These are phyloP conservation scores for Ulvella scutata DNA, from an alignment of 139 green algal genomes.

Conservation along the genomic window DNA sequence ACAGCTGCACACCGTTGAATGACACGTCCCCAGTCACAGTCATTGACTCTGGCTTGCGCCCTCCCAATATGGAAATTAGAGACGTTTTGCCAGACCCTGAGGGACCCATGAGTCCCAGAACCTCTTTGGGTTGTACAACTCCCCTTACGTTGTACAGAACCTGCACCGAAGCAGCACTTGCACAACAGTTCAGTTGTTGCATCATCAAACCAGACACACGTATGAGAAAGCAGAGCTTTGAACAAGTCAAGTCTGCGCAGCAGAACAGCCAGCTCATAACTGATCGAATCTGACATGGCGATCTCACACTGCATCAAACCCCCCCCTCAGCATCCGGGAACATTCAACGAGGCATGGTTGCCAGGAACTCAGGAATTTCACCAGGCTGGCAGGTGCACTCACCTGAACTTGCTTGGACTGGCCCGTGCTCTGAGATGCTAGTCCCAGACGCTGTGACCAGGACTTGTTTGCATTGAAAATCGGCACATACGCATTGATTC, in stretches of 20 bases:
- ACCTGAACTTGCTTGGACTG: background rate
- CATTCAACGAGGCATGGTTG: too few relatives aligned
- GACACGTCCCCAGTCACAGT: slow-evolving; percentile 24
- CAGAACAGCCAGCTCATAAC: too few relatives aligned
- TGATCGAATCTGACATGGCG: too few relatives aligned
- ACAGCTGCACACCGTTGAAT: slow-evolving; percentile 55
- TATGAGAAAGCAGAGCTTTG: background rate
- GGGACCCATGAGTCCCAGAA: slow-evolving; percentile 37
- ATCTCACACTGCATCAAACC: too few relatives aligned
- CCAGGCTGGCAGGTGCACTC: background rate
- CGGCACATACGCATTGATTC: background rate
- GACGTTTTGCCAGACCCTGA: slow-evolving; percentile 61
- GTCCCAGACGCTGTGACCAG: background rate
- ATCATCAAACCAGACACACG: background rate
- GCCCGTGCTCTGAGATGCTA: background rate
- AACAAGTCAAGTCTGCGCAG: background rate
- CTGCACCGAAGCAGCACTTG: background rate
- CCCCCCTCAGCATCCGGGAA: too few relatives aligned
- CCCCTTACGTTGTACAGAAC: slow-evolving; percentile 19
- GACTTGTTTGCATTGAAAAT: background rate
- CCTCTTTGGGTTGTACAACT: slow-evolving; percentile 15
- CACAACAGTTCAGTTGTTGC: background rate
- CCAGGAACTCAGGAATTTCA: background rate
- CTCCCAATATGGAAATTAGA: slow-evolving; percentile 54
- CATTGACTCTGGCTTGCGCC: slow-evolving; percentile 28